Evolutionary conservation across 768 basidiomycete genomes (phyloP), one percentile per base, ranked within the genome.

Genomic region (Rhizopogon vinicolor): DNA sequence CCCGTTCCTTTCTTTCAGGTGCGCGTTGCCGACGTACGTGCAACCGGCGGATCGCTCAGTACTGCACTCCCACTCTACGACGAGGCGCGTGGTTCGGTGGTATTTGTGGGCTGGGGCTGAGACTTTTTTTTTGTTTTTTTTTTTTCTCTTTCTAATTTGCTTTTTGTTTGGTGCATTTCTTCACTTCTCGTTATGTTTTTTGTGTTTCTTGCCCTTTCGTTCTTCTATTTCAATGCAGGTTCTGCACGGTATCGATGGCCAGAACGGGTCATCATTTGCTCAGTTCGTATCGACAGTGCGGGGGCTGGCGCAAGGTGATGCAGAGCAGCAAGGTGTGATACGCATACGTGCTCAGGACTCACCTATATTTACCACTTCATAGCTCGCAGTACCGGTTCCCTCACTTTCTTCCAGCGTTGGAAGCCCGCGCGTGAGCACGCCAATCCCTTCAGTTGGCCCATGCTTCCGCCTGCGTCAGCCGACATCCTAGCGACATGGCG

Each of bases 401-500:
- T 69, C 16, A 64, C 57, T 9, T 69, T 71, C 56, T 69, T 69
- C 58, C 68, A 70, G 39, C 51, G 54, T 37, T 70, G 68, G 68
- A 70, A 70, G 44, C 66, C 60, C 3, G 60, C 68, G 2, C 63
- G 68, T 13, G 54, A 70, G 41, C 71, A 72, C 14, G 64, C 70
- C 0, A 70, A 66, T 35, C 68, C 68, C 0, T 72, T 70, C 54
- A 63, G 60, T 8, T 69, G 70, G 68, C 68, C 68, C 0, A 66
- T 72, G 66, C 63, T 71, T 2, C 68, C 68, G 2, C 0, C 42
- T 0, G 58, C 31, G 18, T 61, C 68, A 7, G 60, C 63, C 14
- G 68, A 70, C 13, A 65, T 70, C n/a, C 58, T 71, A 43, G 59
- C 48, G 3, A 18, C 62, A 2, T 69, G 68, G 68, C 58, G 57